These are phyloP conservation scores for Gaeumannomyces sp. DNA, from an alignment of 2,329 filamentous ascomycete species.

Conservation along the genomic window DNA sequence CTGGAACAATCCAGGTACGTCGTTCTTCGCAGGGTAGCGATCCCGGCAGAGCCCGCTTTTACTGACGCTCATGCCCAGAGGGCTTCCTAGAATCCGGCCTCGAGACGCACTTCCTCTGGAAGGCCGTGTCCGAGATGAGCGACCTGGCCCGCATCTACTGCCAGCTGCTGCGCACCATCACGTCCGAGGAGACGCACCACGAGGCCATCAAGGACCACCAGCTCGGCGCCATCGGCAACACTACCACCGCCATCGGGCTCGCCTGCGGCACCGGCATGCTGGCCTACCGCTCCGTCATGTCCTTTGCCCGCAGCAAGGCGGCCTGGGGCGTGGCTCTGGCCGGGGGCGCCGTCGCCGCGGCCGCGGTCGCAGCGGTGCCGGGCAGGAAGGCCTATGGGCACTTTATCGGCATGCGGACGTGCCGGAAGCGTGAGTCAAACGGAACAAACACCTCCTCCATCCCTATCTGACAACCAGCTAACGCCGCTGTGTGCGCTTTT, in stretches of 20 bases:
- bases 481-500: neutral
- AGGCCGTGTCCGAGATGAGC: neutral
- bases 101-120: neutral
- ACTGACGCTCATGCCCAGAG: neutral
- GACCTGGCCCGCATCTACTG: neutral
- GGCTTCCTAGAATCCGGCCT: neutral
- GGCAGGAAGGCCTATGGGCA: neutral
- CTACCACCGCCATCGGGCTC: neutral
- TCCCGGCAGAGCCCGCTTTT: neutral
- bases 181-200: constrained; percentile 1
- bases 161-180: neutral
- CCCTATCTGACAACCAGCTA: neutral
- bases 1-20: neutral
- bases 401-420: neutral
- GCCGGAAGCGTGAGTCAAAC: neutral
- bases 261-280: neutral
- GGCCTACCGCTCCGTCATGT: neutral
- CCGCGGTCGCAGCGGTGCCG: neutral
- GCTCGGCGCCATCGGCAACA: neutral
- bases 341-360: neutral
- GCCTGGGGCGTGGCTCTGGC: neutral
- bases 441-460: neutral
- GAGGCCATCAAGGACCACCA: neutral
- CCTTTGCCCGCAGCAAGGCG: neutral
- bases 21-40: no score